These are phyloP conservation scores for Agaricus bisporus DNA, from an alignment of 768 basidiomycete genomes.

Conservation along the genomic window DNA sequence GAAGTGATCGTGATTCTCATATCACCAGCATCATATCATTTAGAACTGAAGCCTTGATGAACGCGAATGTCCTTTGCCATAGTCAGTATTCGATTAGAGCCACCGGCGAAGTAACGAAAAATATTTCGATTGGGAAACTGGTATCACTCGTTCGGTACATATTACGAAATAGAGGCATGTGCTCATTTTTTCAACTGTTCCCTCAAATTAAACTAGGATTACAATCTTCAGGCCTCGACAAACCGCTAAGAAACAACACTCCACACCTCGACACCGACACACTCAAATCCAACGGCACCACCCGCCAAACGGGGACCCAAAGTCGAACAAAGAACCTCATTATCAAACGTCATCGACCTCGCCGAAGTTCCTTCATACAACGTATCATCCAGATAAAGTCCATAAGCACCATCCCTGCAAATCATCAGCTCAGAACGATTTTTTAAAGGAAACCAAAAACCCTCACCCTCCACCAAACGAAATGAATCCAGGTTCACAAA, in stretches of 20 bases:
- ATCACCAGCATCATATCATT: too few species aligned
- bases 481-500: conserved; percentile 75
- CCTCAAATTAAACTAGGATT: too few species aligned
- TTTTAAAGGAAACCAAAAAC: background rate
- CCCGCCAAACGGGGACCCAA: conserved; percentile 35
- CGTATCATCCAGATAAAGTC: conserved; percentile 79
- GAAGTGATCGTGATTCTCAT: too few species aligned
- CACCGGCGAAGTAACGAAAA: too few species aligned
- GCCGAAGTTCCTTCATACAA: conserved; percentile 83
- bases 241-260: conserved; percentile 43
- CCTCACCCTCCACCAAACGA: conserved; percentile 92
- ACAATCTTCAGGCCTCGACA: too few species aligned
- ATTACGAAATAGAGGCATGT: too few species aligned
- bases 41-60: too few species aligned
- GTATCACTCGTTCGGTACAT: too few species aligned
- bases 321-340: conserved; percentile 68
- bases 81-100: too few species aligned
- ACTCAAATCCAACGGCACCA: conserved; percentile 69
- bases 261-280: conserved; percentile 92
- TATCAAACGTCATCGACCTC: conserved; percentile 79
- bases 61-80: too few species aligned
- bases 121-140: too few species aligned
- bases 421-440: background rate
- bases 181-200: too few species aligned
- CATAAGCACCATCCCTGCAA: conserved; percentile 76